Evolutionary conservation across 306 rosid species (phyloP), one percentile per base, ranked within the genome.

Genomic region (Astragalus membranaceus): DNA sequence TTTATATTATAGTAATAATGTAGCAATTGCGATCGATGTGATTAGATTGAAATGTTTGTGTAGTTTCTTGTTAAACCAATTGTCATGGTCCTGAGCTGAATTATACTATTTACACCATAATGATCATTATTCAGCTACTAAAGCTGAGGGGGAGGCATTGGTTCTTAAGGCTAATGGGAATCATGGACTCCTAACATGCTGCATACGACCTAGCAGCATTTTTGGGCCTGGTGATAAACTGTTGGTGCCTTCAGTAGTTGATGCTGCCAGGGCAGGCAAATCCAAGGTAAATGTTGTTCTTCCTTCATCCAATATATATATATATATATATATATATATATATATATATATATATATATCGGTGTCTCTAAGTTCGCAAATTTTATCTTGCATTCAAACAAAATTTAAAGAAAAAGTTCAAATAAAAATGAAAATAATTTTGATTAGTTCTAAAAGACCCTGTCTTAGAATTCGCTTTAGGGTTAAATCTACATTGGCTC

Each of bases 191-290:
- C 76, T 87, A 49, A 89, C 99, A 0, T 95, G 99, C 79, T 89
- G 96, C 85, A 78, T 95, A 56, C 97, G 99, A 49, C 99, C 99
- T 44, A 95, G 99, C 71, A 78, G 97, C 79, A 89, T 95, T 61
- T 95, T 95, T 67, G 99, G 97, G 33, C 96, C 99, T 10, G 99
- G 99, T 65, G 99, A 91, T 79, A 89, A 56, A 81, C 74, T 95
- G 70, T 66, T 95, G 58, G 90, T 90, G 70, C 99, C 97, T 17
- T 87, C 95, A 26, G 70, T 91, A 75, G 83, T 89, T 67, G 87
- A 69, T 64, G 86, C 89, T 53, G 99, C 99, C 10, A 86, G 84
- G 81, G 91, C 92, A 11, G 96, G 99, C 68, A 91, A 87, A 85
- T 87, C 96, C 6, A 95, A 95, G 96, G 99, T 88, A 75, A 11